Evolutionary conservation across 805 yeast genomes (phyloP).

Genomic region (Jamesozyma spencerorum): DNA sequence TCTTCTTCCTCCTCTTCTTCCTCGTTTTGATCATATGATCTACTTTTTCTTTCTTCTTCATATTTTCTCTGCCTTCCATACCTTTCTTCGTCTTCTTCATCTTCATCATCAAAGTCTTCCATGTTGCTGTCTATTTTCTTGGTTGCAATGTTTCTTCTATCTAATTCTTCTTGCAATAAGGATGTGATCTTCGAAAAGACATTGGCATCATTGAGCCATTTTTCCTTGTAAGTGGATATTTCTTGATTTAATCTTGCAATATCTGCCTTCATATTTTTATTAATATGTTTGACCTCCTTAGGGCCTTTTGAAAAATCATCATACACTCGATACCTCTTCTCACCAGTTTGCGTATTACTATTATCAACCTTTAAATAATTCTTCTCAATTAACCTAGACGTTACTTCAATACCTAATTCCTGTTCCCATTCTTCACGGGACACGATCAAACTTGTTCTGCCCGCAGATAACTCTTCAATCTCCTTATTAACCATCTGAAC

Average conservation of each 20-base stretch:
- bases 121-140: conserved; percentile 3
- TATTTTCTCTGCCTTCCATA: conserved; percentile 6
- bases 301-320: conserved; percentile 25
- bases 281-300: conserved; percentile 18
- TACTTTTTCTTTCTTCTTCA: conserved; percentile 3
- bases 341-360: conserved; percentile 3
- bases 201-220: conserved; percentile 27
- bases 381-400: conserved; percentile 16
- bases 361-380: conserved; percentile 13
- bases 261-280: conserved; percentile 19
- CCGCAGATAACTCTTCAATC: conserved; percentile 15
- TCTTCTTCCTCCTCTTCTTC: conserved; percentile 5
- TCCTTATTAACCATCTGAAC: conserved; percentile 20
- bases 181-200: conserved; percentile 21
- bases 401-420: conserved; percentile 17
- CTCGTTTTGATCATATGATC: neutral
- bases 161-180: conserved; percentile 20
- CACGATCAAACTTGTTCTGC: conserved; percentile 18
- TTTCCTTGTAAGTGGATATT: conserved; percentile 16
- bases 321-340: conserved; percentile 14
- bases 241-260: conserved; percentile 18
- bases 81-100: conserved; percentile 10
- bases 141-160: conserved; percentile 13
- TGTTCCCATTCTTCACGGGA: conserved; percentile 23
- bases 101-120: conserved; percentile 6